Percentiles rank a stretch among this genome's conserved stretches.
Evolutionary conservation across 2,329 filamentous ascomycete species (phyloP).

Genomic region (Spiromastix sp.): DNA sequence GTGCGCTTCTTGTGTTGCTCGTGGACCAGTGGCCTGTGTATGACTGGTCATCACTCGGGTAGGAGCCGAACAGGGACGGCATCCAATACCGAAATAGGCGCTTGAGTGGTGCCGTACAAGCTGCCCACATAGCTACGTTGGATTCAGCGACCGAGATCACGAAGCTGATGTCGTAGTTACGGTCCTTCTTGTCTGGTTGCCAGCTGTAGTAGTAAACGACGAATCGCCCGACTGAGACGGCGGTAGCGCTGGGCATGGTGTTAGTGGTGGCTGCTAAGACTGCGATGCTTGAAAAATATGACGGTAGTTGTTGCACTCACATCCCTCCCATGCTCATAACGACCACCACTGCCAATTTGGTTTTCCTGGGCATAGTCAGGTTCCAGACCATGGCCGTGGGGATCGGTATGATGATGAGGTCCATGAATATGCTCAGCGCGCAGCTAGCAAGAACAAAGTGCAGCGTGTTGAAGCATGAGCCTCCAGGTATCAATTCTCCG

Average conservation of each 20-base stretch:
- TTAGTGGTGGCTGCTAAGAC: constrained; percentile 6
- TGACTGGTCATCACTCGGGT: background rate
- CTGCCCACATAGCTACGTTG: constrained; percentile 5
- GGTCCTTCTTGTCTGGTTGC: constrained; percentile 4
- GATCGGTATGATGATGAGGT: constrained; percentile 5
- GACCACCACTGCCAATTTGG: constrained; percentile 1
- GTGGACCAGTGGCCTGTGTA: background rate
- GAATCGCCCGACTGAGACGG: constrained; percentile 9
- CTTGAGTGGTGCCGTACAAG: constrained; percentile 2
- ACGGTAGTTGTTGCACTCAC: constrained; percentile 5
- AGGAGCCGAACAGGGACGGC: background rate
- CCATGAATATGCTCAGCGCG: constrained; percentile 3
- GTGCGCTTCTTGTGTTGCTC: background rate
- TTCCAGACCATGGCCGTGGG: constrained; percentile 5
- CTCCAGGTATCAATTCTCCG: constrained; percentile 2
- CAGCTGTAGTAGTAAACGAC: constrained; percentile 5
- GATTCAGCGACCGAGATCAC: constrained; percentile 4
- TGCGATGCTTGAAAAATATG: constrained; percentile 2
- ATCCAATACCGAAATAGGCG: background rate
- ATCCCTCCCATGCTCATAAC: constrained; percentile 4
- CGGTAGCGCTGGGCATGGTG: constrained; percentile 8
- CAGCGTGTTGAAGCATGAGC: constrained; percentile 2
- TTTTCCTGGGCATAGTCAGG: constrained; percentile 3
- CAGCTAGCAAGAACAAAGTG: constrained; percentile 1
- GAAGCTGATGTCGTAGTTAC: constrained; percentile 6